phyloP scores from a whole-genome alignment of 1,284 basidiomycete species.

The Ceratobasidium theobromae region DNA sequence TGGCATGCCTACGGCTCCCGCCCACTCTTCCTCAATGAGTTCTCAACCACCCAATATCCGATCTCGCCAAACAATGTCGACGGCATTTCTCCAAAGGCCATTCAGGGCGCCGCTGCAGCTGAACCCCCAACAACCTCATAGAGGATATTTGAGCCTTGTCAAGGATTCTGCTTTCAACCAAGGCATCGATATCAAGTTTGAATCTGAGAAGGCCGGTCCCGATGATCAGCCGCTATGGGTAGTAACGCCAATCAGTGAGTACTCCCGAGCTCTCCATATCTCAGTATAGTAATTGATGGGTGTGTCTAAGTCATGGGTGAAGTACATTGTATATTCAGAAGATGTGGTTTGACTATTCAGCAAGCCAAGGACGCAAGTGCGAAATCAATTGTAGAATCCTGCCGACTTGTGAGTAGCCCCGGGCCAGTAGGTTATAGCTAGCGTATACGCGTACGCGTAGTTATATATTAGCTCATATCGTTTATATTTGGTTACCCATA shows the following conservation, averaged over 20 bases:
- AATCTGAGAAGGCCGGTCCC: not conserved
- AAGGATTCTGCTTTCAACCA: not conserved
- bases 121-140: not conserved
- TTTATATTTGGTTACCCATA: too few relatives aligned
- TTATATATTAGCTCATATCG: too few relatives aligned
- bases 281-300: not conserved
- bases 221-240: not conserved
- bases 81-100: not conserved
- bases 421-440: too few relatives aligned
- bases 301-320: constrained; percentile 11
- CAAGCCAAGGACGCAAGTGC: constrained; percentile 4
- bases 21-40: too few relatives aligned
- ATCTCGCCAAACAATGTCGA: not conserved
- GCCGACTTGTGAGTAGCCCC: not conserved
- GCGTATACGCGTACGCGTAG: too few relatives aligned
- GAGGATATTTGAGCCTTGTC: not conserved
- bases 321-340: not conserved
- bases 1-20: too few relatives aligned
- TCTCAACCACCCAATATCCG: too few relatives aligned
- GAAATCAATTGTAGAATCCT: not conserved
- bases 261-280: too few relatives aligned
- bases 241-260: constrained; percentile 16
- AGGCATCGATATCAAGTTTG: not conserved
- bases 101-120: not conserved
- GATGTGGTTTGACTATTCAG: not conserved